Percentiles rank a stretch among this genome's conserved stretches.
phyloP scores from a whole-genome alignment of 805 yeast genomes.

The Yamadazyma phyllophila region DNA sequence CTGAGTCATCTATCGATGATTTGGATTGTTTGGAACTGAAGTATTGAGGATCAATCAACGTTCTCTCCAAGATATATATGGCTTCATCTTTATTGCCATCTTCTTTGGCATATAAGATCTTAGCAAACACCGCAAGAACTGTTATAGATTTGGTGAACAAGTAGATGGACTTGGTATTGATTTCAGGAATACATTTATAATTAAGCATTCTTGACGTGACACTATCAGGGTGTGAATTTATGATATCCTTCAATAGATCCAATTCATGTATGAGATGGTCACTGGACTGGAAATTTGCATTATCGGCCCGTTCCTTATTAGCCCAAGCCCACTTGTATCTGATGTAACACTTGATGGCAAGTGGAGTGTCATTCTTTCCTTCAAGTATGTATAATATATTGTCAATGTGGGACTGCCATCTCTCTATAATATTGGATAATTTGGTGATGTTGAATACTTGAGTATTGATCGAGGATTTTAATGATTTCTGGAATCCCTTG shows the following conservation, averaged over 20 bases:
- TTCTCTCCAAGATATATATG: slow-evolving; percentile 42
- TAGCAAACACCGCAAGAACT: slow-evolving; percentile 64
- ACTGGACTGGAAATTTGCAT: slow-evolving; percentile 30
- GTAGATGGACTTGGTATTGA: slow-evolving; percentile 49
- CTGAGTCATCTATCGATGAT: slow-evolving; percentile 8
- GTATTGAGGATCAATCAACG: slow-evolving; percentile 33
- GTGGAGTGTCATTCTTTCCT: neutral
- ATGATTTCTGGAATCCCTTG: slow-evolving; percentile 18
- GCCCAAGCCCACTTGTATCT: slow-evolving; percentile 36
- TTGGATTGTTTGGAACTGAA: slow-evolving; percentile 1
- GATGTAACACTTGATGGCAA: neutral
- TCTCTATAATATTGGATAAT: slow-evolving; percentile 41
- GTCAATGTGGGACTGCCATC: slow-evolving; percentile 42
- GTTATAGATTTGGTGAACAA: slow-evolving; percentile 69
- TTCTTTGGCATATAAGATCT: slow-evolving; percentile 39
- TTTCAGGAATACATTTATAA: slow-evolving; percentile 54
- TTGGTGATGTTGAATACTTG: slow-evolving; percentile 37
- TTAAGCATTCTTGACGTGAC: slow-evolving; percentile 51
- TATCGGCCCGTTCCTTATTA: slow-evolving; percentile 25
- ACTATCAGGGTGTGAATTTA: slow-evolving; percentile 3
- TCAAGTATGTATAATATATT: neutral
- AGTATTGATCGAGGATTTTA: slow-evolving; percentile 29
- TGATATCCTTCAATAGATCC: slow-evolving; percentile 14
- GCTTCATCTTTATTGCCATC: slow-evolving; percentile 32
- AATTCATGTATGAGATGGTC: slow-evolving; percentile 24